Evolutionary conservation across 1,284 basidiomycete species (phyloP).

Genomic region (Cutaneotrichosporon sp.): DNA sequence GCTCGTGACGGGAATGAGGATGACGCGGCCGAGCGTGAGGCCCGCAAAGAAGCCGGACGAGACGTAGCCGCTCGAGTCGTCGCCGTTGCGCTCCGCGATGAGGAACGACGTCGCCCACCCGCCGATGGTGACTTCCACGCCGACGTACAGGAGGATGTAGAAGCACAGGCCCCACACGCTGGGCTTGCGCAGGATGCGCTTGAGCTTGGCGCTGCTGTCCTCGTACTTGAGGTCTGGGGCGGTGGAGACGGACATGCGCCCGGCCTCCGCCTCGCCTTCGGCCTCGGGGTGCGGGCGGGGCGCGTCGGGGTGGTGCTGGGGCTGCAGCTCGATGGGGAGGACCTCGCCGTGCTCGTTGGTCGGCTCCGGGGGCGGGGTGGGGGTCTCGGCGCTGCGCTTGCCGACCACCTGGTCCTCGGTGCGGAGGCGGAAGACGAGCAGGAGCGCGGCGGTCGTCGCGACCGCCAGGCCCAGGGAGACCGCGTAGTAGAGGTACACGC

Average conservation of each 20-base stretch:
- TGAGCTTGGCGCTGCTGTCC: slow-evolving; percentile 42
- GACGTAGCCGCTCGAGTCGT: slow-evolving; percentile 42
- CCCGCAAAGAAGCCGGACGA: slow-evolving; percentile 50
- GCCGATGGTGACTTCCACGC: slow-evolving; percentile 46
- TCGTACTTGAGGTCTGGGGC: slow-evolving; percentile 1
- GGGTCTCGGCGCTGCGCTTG: slow-evolving; percentile 14
- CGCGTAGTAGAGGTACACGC: slow-evolving; percentile 65
- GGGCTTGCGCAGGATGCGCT: slow-evolving; percentile 39
- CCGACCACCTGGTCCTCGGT: slow-evolving; percentile 58
- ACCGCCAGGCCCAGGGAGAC: slow-evolving; percentile 62
- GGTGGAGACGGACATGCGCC: background rate
- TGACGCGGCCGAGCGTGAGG: slow-evolving; percentile 44
- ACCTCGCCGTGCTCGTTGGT: background rate
- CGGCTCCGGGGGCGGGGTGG: background rate
- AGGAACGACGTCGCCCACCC: slow-evolving; percentile 50
- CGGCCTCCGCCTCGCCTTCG: background rate
- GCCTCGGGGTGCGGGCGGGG: background rate
- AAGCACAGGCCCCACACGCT: slow-evolving; percentile 40
- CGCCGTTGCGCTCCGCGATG: slow-evolving; percentile 42
- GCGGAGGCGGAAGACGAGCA: slow-evolving; percentile 61
- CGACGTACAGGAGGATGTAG: slow-evolving; percentile 48
- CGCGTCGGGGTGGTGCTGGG: background rate
- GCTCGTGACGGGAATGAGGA: slow-evolving; percentile 46
- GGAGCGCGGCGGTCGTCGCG: slow-evolving; percentile 57
- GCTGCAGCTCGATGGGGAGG: background rate